phyloP scores from a whole-genome alignment of 2,329 filamentous ascomycete genomes.

The Xylaria sp. region DNA sequence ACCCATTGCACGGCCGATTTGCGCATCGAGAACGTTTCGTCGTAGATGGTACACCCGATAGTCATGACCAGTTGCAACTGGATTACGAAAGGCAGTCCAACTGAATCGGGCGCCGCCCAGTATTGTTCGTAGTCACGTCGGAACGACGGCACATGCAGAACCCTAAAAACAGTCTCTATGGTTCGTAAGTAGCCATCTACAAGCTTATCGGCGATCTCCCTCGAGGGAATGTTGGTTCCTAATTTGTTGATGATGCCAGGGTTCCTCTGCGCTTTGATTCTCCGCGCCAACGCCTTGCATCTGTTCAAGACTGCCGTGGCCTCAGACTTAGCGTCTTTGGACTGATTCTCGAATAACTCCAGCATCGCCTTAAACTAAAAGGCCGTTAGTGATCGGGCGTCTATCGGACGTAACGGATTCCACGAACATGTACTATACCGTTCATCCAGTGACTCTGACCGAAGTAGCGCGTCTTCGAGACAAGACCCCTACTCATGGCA shows the following conservation, averaged over 20 bases:
- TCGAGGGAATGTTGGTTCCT: constrained; percentile 47
- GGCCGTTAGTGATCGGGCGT: neutral
- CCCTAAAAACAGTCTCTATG: constrained; percentile 61
- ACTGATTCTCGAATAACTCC: constrained; percentile 34
- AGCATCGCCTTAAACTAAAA: constrained; percentile 34
- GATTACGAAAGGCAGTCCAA: constrained; percentile 54
- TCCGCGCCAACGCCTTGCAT: constrained; percentile 50
- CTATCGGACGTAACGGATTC: neutral
- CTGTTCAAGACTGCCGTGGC: constrained; percentile 43
- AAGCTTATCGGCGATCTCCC: constrained; percentile 54
- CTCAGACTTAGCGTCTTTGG: constrained; percentile 38
- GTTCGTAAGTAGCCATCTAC: constrained; percentile 60
- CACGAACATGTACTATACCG: constrained; percentile 48
- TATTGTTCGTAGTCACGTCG: constrained; percentile 57
- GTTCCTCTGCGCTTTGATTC: constrained; percentile 49
- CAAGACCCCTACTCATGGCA: constrained; percentile 37
- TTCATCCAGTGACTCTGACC: constrained; percentile 60
- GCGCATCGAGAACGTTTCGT: constrained; percentile 52
- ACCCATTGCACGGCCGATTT: constrained; percentile 55
- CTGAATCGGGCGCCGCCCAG: constrained; percentile 50
- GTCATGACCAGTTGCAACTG: constrained; percentile 60
- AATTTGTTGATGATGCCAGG: constrained; percentile 46
- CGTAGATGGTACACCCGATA: constrained; percentile 55
- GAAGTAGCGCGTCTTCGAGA: constrained; percentile 53
- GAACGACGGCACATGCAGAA: constrained; percentile 64